These are phyloP conservation scores for Chenopodium formosanum DNA, from an alignment of 148 eudicot species.

Conservation along the genomic window DNA sequence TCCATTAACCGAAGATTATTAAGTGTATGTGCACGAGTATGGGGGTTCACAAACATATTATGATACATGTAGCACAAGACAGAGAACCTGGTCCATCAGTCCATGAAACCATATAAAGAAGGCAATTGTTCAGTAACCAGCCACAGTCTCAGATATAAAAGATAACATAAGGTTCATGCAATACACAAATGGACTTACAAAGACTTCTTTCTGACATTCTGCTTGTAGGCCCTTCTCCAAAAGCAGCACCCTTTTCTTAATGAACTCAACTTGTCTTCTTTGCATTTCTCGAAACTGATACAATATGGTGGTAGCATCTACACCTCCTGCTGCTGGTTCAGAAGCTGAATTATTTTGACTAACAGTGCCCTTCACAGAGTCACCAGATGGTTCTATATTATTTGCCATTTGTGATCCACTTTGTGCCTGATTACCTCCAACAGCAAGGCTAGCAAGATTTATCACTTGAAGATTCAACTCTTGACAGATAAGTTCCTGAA, in stretches of 20 bases:
- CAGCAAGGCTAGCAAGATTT: slow-evolving; percentile 48
- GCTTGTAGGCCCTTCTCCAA: slow-evolving; percentile 74
- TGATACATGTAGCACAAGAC: background rate
- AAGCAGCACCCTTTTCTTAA: slow-evolving; percentile 82
- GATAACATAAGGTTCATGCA: background rate
- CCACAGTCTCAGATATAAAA: background rate
- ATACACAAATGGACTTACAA: slow-evolving; percentile 49
- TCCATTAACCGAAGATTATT: background rate
- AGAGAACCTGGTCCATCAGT: background rate
- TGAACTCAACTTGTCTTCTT: slow-evolving; percentile 86
- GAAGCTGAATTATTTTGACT: slow-evolving; percentile 43
- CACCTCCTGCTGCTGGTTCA: slow-evolving; percentile 41
- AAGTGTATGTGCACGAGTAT: background rate
- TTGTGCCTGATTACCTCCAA: slow-evolving; percentile 52
- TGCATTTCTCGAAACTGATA: slow-evolving; percentile 87
- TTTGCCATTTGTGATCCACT: slow-evolving; percentile 30
- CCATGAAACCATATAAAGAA: background rate
- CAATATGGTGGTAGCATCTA: slow-evolving; percentile 42
- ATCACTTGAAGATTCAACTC: slow-evolving; percentile 77
- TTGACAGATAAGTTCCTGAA: slow-evolving; percentile 80
- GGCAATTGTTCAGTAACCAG: background rate
- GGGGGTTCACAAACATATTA: background rate
- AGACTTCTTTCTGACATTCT: slow-evolving; percentile 56
- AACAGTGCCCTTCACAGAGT: slow-evolving; percentile 37
- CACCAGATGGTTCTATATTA: slow-evolving; percentile 38